Base-by-base conservation (phyloP, 2,329 filamentous ascomycete species). In the Colletotrichum sp. region DNA sequence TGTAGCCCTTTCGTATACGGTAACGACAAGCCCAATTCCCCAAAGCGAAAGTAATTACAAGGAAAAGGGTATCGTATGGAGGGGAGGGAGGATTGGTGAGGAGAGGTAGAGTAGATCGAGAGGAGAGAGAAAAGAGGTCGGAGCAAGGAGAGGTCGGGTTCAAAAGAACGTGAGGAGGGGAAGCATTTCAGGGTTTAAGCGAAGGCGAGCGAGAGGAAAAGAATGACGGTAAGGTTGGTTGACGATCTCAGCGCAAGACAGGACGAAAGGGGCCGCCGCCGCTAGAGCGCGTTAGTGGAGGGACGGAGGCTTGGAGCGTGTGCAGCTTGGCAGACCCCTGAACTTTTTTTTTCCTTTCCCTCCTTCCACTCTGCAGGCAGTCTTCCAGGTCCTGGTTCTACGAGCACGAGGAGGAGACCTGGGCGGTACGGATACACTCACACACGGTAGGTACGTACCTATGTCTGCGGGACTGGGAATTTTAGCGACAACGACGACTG, bases 141-240 rank as follows among this genome's bases (percentile, higher is more conserved):
- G 75, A 67, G 64, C 36, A 67, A 72, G 64, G 67, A 32, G 74
- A 64, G 67, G 67, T 79, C 72, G 77, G 63, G 66, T 43, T 70
- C 57, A 76, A 78, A 60, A 69, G 67, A 78, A 66, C 32, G 55
- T 48, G 75, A 66, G 68, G 75, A 75, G 72, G 75, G 72, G 72
- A 68, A 72, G 73, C 73, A 72, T 64, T 60, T 69, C 73, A 72
- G 75, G 72, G 68, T 69, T 77, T 72, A 55, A 69, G 73, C 72
- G 68, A 75, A 77, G 70, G 64, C 73, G 64, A 72, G 24, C 24
- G 26, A 28, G 57, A 67, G 48, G 43, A 66, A 64, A 64, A 61
- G 63, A 72, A 63, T 67, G 69, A 75, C 61, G 63, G 64, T 65
- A 73, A 48, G 73, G 71, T 57, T 59, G 63, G 64, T 69, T 60